These are phyloP conservation scores for Aspergillus calidoustus DNA, from an alignment of 2,329 filamentous ascomycete genomes.

Conservation along the genomic window DNA sequence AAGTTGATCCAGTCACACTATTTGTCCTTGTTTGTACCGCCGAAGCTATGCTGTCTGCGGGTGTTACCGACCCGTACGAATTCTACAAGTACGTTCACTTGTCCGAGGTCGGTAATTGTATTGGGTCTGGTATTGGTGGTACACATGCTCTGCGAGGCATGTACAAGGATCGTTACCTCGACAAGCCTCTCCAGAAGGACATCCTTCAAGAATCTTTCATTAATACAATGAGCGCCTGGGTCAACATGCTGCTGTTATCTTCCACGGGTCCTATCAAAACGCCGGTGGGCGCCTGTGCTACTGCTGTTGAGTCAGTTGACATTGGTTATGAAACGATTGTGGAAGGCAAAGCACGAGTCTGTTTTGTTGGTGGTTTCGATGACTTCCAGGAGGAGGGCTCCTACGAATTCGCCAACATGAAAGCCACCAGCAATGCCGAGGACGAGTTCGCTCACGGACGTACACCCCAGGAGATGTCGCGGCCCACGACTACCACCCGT, in stretches of 20 bases:
- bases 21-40: constrained; percentile 93
- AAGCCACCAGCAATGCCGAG: constrained; percentile 96
- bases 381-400: constrained; percentile 99
- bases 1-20: constrained; percentile 95
- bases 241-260: constrained; percentile 97
- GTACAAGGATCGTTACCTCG: constrained; percentile 97
- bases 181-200: constrained; percentile 97
- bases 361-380: constrained; percentile 97
- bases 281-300: constrained; percentile 95
- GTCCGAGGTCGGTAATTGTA: constrained; percentile 96
- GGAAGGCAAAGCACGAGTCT: constrained; percentile 96
- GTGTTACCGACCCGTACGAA: constrained; percentile 98
- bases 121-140: constrained; percentile 98
- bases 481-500: constrained; percentile 93
- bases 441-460: constrained; percentile 95
- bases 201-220: constrained; percentile 99
- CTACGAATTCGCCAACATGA: constrained; percentile 99
- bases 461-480: constrained; percentile 96
- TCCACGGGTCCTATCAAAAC: constrained; percentile 99
- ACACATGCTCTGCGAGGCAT: constrained; percentile 90
- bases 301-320: constrained; percentile 94
- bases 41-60: constrained; percentile 85
- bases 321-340: constrained; percentile 98
- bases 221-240: constrained; percentile 99
- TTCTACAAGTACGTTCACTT: constrained; percentile 99